These are phyloP conservation scores for Penicillium cataractarum DNA, from an alignment of 495 filamentous ascomycete genomes.

Conservation along the genomic window DNA sequence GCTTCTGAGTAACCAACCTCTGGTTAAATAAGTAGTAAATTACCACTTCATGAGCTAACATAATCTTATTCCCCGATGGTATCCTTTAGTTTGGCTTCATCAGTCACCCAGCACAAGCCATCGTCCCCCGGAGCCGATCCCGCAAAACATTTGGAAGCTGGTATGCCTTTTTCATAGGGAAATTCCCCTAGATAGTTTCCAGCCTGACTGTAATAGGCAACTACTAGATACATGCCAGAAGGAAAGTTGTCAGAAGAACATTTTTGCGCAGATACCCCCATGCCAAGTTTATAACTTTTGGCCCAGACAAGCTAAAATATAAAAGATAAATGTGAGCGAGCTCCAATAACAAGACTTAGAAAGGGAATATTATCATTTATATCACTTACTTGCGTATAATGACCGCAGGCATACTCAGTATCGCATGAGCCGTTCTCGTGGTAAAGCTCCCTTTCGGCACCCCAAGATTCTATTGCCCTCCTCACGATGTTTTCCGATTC, in stretches of 20 bases:
- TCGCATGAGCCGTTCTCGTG: background rate
- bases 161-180: background rate
- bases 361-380: background rate
- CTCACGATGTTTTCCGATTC: background rate
- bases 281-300: constrained; percentile 3
- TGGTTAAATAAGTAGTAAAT: no score
- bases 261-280: constrained; percentile 2
- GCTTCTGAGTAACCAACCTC: no score
- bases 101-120: background rate
- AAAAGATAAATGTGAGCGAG: background rate
- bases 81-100: background rate
- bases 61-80: background rate
- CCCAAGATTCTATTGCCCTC: background rate
- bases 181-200: background rate
- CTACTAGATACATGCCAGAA: background rate
- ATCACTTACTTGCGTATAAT: background rate
- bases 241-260: background rate
- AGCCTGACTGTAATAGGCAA: background rate
- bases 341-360: background rate
- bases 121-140: no score
- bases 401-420: background rate
- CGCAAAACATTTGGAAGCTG: background rate
- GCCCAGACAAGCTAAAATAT: constrained; percentile 1
- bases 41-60: no score
- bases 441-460: no score